Evolutionary conservation across 495 filamentous ascomycete species (phyloP).

Genomic region (Hypoxylon subgilvum): DNA sequence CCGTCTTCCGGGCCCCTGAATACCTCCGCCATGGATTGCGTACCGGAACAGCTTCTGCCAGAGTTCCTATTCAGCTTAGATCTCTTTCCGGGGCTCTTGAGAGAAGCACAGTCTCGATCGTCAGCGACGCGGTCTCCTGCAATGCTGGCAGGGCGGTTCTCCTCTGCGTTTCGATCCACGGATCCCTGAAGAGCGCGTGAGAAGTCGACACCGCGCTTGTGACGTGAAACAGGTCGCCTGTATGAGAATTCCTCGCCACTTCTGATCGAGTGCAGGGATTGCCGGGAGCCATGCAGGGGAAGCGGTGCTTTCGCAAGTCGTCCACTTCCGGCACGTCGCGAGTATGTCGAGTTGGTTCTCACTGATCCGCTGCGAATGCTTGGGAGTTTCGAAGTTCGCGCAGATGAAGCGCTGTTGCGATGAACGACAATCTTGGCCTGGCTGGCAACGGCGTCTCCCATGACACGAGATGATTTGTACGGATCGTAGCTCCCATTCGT

Average conservation of each 20-base stretch:
- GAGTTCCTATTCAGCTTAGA: neutral
- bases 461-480: constrained; percentile 70
- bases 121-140: constrained; percentile 34
- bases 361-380: constrained; percentile 24
- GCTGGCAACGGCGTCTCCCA: constrained; percentile 48
- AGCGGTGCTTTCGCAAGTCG: constrained; percentile 4
- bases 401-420: constrained; percentile 47
- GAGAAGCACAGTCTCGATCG: constrained; percentile 25
- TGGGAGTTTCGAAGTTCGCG: constrained; percentile 26
- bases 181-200: constrained; percentile 57
- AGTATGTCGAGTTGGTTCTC: constrained; percentile 31
- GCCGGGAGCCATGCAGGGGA: constrained; percentile 34
- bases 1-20: constrained; percentile 21
- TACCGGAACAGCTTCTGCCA: constrained; percentile 13
- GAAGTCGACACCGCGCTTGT: constrained; percentile 84
- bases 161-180: constrained; percentile 33
- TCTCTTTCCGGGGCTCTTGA: constrained; percentile 17
- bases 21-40: constrained; percentile 18
- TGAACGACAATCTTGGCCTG: constrained; percentile 71
- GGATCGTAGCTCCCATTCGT: constrained; percentile 76
- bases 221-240: constrained; percentile 62
- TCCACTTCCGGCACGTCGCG: constrained; percentile 18
- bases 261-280: constrained; percentile 65
- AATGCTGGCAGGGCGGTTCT: constrained; percentile 37
- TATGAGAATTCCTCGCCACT: constrained; percentile 58